Conservation (phyloP, 306 rosid genomes). For the Cyamopsis tetragonoloba region DNA sequence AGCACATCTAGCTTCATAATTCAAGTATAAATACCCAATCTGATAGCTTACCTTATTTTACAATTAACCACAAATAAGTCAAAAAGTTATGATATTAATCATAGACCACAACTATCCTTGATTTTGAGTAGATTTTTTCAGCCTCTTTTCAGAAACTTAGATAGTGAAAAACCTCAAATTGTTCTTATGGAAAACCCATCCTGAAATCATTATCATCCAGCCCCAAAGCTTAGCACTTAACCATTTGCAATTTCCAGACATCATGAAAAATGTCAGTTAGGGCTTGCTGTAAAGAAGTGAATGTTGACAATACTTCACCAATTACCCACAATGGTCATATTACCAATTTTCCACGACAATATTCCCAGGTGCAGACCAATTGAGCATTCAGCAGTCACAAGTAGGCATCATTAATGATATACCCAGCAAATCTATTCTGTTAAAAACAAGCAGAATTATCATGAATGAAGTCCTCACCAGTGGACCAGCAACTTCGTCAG, state of each 20-base stretch:
- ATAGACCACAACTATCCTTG: neutral
- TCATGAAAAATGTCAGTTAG: neutral
- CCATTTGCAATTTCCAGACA: neutral
- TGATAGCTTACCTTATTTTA: neutral
- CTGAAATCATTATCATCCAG: neutral
- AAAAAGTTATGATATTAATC: neutral
- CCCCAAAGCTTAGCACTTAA: neutral
- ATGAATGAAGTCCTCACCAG: constrained; percentile 47
- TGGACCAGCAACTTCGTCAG: constrained; percentile 79
- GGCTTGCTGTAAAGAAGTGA: neutral
- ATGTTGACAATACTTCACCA: neutral
- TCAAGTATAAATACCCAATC: neutral
- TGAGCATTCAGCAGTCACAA: neutral
- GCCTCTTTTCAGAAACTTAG: neutral
- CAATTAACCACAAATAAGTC: neutral
- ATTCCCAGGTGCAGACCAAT: neutral
- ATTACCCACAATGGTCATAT: neutral
- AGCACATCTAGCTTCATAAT: constrained; percentile 1
- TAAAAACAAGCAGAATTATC: neutral
- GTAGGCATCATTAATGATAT: neutral
- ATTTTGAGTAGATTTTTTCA: neutral
- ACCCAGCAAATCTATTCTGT: neutral
- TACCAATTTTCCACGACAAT: neutral
- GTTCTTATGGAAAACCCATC: neutral
- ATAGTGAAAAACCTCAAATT: neutral